Evolutionary conservation across 225 moss, liverwort and hornwort genomes (phyloP), one percentile per base, ranked within the genome.

Genomic region (Sphagnum tenellum): DNA sequence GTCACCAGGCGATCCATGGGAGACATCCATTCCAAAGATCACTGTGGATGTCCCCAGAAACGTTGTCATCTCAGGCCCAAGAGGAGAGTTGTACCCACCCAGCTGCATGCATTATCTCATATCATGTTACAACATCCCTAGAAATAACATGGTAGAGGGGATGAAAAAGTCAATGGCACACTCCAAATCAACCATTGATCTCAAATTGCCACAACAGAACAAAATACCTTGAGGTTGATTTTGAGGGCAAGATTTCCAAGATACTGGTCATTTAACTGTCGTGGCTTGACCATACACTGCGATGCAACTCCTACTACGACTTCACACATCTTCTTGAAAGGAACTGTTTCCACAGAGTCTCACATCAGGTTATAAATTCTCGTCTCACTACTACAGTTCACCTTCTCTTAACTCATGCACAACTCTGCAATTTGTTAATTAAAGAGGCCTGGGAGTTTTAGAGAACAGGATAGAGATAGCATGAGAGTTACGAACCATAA

Each of bases 11-110:
- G 92, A 88, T 8, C 96, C 96, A n/a, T 96, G 96, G 1, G 92
- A 96, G 4, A 96, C 92, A 73, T 92, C 92, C 74, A 96, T 78
- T 46, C 95, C 95, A 55, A 96, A 96, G 12, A 96, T 90, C 67
- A 86, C 81, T 13, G 95, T 96, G 9, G 95, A 77, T 13, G 62
- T 71, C 11, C 47, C 78, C 29, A 82, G 67, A 57, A 12, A 51
- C 5, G 59, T 3, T 3, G 82, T 82, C 79, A 79, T 72, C 46
- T 64, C 46, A 46, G 70, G 56, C 45, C 66, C 44, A 51, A 86
- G 67, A 7, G 79, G 82, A 7, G 86, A 86, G 67, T 86, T 86
- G 46, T 77, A 79, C n/a, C 86, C 86, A 61, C 86, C 82, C 79
- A 86, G 60, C 86, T 86, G 79, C 48, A 49, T 3, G 29, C 29